Evolutionary conservation across 352 stramenopile genomes (phyloP).

Genomic region (Pythium guiyangense): DNA sequence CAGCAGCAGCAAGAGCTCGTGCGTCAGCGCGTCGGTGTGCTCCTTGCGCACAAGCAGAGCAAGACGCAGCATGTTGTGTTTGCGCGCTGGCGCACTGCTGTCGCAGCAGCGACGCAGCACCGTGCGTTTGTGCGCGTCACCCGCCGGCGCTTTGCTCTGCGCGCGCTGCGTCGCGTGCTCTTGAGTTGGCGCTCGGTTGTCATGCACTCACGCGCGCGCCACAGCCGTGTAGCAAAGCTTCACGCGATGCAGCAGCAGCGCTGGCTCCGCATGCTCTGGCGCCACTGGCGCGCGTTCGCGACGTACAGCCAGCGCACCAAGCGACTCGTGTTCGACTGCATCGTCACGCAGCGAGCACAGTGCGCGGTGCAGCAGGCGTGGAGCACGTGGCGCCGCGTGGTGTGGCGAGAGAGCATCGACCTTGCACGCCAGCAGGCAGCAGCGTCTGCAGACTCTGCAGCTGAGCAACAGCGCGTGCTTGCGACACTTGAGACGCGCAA

Average conservation of each 20-base stretch:
- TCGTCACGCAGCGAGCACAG: constrained; percentile 1
- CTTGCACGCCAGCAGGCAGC: background rate
- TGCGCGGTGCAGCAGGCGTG: constrained; percentile 5
- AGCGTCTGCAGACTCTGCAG: background rate
- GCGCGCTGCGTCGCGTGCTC: constrained; percentile 1
- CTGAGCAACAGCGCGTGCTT: constrained; percentile 11
- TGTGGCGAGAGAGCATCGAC: background rate
- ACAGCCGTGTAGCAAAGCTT: constrained; percentile 1
- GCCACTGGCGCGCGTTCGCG: constrained; percentile 1
- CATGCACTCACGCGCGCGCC: background rate
- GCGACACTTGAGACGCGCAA: constrained; percentile 15
- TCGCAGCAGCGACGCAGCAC: background rate
- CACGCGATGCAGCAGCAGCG: background rate
- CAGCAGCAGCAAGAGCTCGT: constrained; percentile 26
- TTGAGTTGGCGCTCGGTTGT: background rate
- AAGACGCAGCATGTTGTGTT: constrained; percentile 6
- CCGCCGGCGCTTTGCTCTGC: background rate
- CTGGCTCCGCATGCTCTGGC: background rate
- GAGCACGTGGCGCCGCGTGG: constrained; percentile 7
- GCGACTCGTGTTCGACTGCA: constrained; percentile 4
- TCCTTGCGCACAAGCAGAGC: constrained; percentile 20
- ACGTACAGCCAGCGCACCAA: background rate
- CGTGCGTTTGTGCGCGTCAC: background rate
- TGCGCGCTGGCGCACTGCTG: constrained; percentile 3
- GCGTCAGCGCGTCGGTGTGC: constrained; percentile 17